These are phyloP conservation scores for Malassezia arunalokei DNA, from an alignment of 1,284 basidiomycete genomes.

Conservation along the genomic window DNA sequence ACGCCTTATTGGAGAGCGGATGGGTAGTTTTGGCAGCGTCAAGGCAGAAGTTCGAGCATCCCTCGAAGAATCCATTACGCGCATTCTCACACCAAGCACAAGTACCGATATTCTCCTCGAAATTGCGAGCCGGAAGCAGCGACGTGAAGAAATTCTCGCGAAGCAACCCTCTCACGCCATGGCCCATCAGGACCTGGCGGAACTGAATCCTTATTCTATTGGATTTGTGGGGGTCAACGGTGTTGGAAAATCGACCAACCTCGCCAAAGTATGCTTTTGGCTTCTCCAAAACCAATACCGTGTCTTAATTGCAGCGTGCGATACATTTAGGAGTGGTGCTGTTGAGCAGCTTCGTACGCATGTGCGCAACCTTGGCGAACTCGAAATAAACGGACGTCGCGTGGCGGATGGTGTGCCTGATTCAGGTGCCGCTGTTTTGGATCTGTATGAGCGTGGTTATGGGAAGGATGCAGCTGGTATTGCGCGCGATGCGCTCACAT, in stretches of 20 bases:
- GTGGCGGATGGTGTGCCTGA: conserved; percentile 16
- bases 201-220: conserved; percentile 69
- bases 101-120: conserved; percentile 82
- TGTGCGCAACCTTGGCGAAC: conserved; percentile 81
- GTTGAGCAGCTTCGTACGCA: conserved; percentile 96
- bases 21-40: conserved; percentile 49
- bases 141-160: conserved; percentile 19
- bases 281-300: conserved; percentile 83
- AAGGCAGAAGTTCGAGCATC: conserved; percentile 72
- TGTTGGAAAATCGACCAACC: conserved; percentile 94
- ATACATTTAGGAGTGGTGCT: conserved; percentile 94
- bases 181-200: conserved; percentile 53
- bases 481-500: conserved; percentile 74
- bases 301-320: conserved; percentile 94
- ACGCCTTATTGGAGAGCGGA: conserved; percentile 65
- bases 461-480: conserved; percentile 97
- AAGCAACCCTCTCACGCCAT: conserved; percentile 43
- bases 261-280: conserved; percentile 99
- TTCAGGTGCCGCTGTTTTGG: conserved; percentile 51
- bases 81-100: conserved; percentile 88
- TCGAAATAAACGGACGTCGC: conserved; percentile 47
- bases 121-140: conserved; percentile 50
- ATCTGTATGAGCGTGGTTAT: conserved; percentile 90
- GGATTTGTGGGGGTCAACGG: conserved; percentile 99
- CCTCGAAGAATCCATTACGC: conserved; percentile 73